Percentiles rank a stretch among this genome's conserved stretches.
phyloP scores from a whole-genome alignment of 2,329 filamentous ascomycete genomes.

The Calonectria fujianensis region DNA sequence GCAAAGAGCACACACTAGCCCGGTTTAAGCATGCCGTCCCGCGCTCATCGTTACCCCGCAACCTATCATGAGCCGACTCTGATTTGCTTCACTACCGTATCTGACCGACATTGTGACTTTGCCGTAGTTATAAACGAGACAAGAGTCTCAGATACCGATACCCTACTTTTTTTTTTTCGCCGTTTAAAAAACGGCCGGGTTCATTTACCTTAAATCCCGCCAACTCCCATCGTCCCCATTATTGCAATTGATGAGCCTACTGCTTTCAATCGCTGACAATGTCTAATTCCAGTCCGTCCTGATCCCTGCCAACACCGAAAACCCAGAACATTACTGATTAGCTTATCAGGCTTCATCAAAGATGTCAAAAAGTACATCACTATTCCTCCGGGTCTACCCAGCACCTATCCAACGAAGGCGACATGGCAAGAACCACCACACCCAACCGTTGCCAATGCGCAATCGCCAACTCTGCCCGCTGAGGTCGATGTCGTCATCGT shows the following conservation, averaged over 20 bases:
- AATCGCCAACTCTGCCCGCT: constrained; percentile 43
- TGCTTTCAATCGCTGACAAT: background rate
- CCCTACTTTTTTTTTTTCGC: too few relatives aligned
- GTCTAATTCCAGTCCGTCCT: background rate
- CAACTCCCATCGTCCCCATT: background rate
- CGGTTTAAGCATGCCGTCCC: constrained; percentile 17
- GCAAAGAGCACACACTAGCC: constrained; percentile 7
- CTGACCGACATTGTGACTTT: background rate
- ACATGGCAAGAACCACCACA: constrained; percentile 45
- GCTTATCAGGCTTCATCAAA: constrained; percentile 35
- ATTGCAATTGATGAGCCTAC: background rate
- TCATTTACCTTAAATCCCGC: background rate
- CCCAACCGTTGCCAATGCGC: constrained; percentile 51
- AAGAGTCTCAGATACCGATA: background rate
- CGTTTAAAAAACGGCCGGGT: background rate
- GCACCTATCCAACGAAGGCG: constrained; percentile 34
- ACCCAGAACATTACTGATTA: background rate
- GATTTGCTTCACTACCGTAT: background rate
- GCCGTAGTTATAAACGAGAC: background rate
- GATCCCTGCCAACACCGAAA: background rate
- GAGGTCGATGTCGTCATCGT: constrained; percentile 53
- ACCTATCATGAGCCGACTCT: background rate
- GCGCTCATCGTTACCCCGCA: constrained; percentile 22
- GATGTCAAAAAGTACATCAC: constrained; percentile 41
- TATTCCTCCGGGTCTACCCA: constrained; percentile 32